Conservation (phyloP, 1,284 basidiomycete genomes). For the Naganishia sp. region DNA sequence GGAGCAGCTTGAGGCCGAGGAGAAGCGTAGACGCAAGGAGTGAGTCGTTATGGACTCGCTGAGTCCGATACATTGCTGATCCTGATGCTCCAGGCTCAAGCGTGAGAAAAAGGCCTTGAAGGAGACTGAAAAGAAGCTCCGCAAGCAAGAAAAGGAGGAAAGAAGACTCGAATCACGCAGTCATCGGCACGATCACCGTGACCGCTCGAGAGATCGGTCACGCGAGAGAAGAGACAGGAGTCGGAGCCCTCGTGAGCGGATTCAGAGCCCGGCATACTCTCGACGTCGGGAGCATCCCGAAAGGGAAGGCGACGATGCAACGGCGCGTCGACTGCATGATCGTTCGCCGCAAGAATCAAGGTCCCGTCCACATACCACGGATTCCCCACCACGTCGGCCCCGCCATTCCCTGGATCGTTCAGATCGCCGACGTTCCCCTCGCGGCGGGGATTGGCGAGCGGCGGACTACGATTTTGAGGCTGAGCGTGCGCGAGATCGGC, state of each 20-base stretch:
- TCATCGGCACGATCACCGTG: conserved; percentile 22
- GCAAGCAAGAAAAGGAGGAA: conserved; percentile 45
- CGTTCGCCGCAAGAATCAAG: neutral
- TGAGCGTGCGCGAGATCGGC: conserved; percentile 30
- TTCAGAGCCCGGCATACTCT: conserved; percentile 32
- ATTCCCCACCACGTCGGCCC: too few species aligned
- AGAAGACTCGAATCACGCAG: conserved; percentile 23
- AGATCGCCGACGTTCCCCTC: conserved; percentile 23
- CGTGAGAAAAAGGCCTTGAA: conserved; percentile 50
- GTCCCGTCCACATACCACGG: too few species aligned
- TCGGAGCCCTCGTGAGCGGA: conserved; percentile 3
- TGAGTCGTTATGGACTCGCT: conserved; percentile 37
- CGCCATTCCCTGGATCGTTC: neutral
- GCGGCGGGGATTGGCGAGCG: conserved; percentile 31
- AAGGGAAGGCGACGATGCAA: neutral
- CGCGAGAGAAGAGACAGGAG: conserved; percentile 5
- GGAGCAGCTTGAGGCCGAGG: conserved; percentile 47
- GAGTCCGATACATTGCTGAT: neutral
- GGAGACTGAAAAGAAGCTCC: conserved; percentile 47
- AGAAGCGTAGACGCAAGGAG: conserved; percentile 48
- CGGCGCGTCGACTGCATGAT: neutral
- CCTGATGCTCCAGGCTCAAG: conserved; percentile 36
- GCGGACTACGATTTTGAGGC: conserved; percentile 30
- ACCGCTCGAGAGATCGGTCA: conserved; percentile 17
- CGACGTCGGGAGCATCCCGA: conserved; percentile 20